Conservation (phyloP, 1,284 basidiomycete genomes). For the Thelephora terrestris region DNA sequence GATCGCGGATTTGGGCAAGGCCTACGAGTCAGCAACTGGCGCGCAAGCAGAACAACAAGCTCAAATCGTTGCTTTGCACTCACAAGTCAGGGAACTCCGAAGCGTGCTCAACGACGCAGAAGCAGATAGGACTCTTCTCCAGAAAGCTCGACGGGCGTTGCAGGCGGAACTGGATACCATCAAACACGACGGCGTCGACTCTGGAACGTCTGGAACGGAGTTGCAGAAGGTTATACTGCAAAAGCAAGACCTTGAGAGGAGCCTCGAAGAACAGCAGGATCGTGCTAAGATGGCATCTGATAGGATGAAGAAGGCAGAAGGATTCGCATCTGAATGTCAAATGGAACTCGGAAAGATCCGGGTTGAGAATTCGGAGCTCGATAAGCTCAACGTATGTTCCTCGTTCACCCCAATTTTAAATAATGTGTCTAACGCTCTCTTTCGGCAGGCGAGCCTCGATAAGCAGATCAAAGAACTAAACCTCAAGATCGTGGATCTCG, state of each 20-base stretch:
- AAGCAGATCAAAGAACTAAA: constrained; percentile 78
- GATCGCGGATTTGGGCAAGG: constrained; percentile 65
- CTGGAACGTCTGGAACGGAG: constrained; percentile 61
- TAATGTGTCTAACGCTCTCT: constrained; percentile 2
- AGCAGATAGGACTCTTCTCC: constrained; percentile 66
- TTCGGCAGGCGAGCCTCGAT: constrained; percentile 60
- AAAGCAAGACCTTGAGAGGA: constrained; percentile 73
- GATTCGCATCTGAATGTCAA: constrained; percentile 65
- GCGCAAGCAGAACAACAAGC: constrained; percentile 73
- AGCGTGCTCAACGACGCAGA: constrained; percentile 76
- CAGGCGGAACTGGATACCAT: constrained; percentile 75
- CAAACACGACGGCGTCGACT: constrained; percentile 65
- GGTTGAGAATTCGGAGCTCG: constrained; percentile 70
- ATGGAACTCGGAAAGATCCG: constrained; percentile 64
- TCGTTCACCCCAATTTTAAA: neutral
- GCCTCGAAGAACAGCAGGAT: constrained; percentile 70
- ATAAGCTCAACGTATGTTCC: constrained; percentile 60
- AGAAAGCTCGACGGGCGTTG: constrained; percentile 73
- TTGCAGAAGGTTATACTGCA: constrained; percentile 65
- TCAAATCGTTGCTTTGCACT: constrained; percentile 74
- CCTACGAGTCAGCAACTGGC: constrained; percentile 65
- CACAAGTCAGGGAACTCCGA: constrained; percentile 77
- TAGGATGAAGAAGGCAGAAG: constrained; percentile 73
- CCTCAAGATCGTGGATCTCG: constrained; percentile 70
- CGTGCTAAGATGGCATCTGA: constrained; percentile 63